Conservation (phyloP, 2,329 filamentous ascomycete genomes). For the Claviceps cyperi region DNA sequence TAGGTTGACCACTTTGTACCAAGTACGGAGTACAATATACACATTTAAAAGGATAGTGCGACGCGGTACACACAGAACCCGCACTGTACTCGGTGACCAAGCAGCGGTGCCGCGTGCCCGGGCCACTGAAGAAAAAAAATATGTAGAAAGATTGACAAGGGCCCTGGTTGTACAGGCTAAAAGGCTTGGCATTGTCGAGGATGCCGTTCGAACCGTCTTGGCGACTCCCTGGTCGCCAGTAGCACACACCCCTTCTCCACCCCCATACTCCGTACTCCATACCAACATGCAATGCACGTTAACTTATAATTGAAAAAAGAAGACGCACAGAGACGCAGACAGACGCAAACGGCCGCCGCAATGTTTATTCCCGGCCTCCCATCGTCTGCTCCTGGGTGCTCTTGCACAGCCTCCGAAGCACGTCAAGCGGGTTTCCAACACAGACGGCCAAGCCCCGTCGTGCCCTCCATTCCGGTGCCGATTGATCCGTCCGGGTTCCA, state of each 20-base stretch:
- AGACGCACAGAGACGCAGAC: not conserved
- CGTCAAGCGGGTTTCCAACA: no score
- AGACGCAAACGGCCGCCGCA: not conserved
- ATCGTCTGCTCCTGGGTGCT: no score
- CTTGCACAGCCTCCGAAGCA: no score
- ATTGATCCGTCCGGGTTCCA: slow-evolving; percentile 4
- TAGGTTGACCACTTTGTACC: no score
- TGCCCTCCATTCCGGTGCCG: slow-evolving; percentile 1
- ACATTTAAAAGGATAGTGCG: no score
- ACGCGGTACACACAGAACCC: no score
- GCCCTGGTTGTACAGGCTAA: not conserved
- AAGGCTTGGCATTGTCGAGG: slow-evolving; percentile 15
- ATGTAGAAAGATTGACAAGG: not conserved
- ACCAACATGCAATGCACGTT: no score
- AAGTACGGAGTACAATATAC: no score
- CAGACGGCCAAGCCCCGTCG: not conserved
- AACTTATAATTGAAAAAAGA: no score
- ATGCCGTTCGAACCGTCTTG: slow-evolving; percentile 27
- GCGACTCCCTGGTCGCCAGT: slow-evolving; percentile 18
- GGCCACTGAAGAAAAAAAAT: not conserved
- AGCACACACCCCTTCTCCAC: slow-evolving; percentile 8
- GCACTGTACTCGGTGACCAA: not conserved
- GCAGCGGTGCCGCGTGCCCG: not conserved
- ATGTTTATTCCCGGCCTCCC: slow-evolving; percentile 4
- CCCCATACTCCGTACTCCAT: no score